phyloP scores from a whole-genome alignment of 2,329 filamentous ascomycete species.

The Penicillium italicum region DNA sequence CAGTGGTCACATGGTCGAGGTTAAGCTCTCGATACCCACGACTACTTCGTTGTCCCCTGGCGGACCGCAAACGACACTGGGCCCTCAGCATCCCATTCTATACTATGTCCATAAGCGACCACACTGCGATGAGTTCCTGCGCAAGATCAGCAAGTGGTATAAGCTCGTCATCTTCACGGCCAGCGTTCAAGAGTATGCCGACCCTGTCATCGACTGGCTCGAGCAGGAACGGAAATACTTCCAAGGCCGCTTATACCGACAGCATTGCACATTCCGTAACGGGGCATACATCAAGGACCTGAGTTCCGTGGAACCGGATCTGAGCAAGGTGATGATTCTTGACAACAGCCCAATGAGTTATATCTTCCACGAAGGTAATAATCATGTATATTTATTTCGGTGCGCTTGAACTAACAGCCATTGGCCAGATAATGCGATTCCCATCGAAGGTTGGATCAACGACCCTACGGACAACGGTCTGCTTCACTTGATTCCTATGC shows the following conservation, averaged over 20 bases:
- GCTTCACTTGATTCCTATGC: constrained; percentile 82
- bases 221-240: constrained; percentile 97
- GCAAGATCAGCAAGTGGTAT: constrained; percentile 96
- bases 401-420: constrained; percentile 5
- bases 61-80: constrained; percentile 63
- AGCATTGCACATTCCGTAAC: constrained; percentile 93
- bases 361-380: constrained; percentile 89
- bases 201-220: constrained; percentile 98
- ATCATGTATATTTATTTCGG: not conserved
- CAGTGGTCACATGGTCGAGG: constrained; percentile 97
- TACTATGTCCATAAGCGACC: constrained; percentile 99
- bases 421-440: constrained; percentile 85
- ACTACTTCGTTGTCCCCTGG: constrained; percentile 36
- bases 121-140: constrained; percentile 92
- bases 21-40: constrained; percentile 61
- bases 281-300: constrained; percentile 98
- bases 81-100: constrained; percentile 89
- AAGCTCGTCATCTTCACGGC: constrained; percentile 96
- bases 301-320: constrained; percentile 89
- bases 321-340: constrained; percentile 98
- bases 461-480: constrained; percentile 96
- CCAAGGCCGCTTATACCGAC: constrained; percentile 85
- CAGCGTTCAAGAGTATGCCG: constrained; percentile 96
- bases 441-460: constrained; percentile 98
- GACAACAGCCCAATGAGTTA: constrained; percentile 98